Evolutionary conservation across 306 rosid genomes (phyloP), one percentile per base, ranked within the genome.

Genomic region (Ormosia semicastrata): DNA sequence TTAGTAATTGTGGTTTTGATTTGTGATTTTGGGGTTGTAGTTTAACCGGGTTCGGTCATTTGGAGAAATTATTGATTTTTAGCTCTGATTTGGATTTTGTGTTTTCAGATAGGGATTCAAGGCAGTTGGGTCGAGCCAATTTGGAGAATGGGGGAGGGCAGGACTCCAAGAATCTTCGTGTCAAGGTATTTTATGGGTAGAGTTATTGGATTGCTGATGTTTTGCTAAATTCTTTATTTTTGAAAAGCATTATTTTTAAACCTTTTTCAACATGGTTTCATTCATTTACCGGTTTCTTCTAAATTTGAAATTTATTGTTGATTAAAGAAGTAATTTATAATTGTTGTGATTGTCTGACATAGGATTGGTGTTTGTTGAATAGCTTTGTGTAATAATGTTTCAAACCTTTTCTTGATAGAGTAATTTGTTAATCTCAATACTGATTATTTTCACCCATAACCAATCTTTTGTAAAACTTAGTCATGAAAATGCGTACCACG

Each of bases 111-210:
- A 91, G 94, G 85, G 81, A 80, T 76, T 66, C 94, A 39, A 90
- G 88, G 78, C 93, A 74, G 63, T 77, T 92, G 78, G 88, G 86
- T 71, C 91, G 92, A 85, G 85, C 85, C 9, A 89, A 72, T 90
- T 66, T 78, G 34, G 97, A 89, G 81, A 88, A 89, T 76, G 85
- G 83, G 76, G 97, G 92, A 60, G 94, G 85, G 15, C 83, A 84
- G 1, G 99, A 96, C 69, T 91, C 98, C 24, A 96, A 94, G 85
- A 96, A 96, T 84, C 85, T 93, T 14, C 97, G 97, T 13, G 95
- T 96, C 9, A 96, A 96, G 98, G 99, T 94, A 86, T 44, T 84
- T 46, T 44, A 53, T 57, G 36, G 49, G 53, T 36, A 2, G 63
- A 63, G 50, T 41, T 64, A 9, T 39, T 75, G 15, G 66, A 59